Base-by-base conservation (phyloP, 345 rosid species). In the Brassica carinata region DNA sequence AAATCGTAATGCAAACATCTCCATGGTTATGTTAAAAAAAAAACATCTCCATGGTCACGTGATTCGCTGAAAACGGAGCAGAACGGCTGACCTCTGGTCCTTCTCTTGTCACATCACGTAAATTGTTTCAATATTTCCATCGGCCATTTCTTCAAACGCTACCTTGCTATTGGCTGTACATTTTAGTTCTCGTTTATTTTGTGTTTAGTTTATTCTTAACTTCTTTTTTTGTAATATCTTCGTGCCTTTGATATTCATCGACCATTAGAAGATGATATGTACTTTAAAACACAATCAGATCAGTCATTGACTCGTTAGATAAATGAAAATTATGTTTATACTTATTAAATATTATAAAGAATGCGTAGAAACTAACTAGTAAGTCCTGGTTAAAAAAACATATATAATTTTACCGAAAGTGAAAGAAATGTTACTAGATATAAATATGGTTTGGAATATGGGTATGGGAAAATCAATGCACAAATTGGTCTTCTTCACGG, bases 41-140 rank as follows among this genome's bases (percentile, higher is more conserved):
- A 27, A 27, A 18, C 61, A 38, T 67, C 10, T 67, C 2, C 55
- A 27, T n/a, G 19, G 11, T 69, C 61, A 26, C 73, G 73, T 69
- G 31, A 45, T 45, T 45, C 27, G 19, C 36, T 69, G 59, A 9
- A 33, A 34, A 2, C 7, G 36, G 59, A 9, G 19, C 36, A 45
- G 34, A 45, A 69, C 36, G 72, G 48, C 34, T 43, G 33, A 69
- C 13, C 36, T 69, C 45, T 43, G 53, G 29, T 48, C 36, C 38
- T 13, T 27, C 61, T 69, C 61, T 69, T 69, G 73, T 69, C 31
- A 27, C 38, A 69, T 45, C 73, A 69, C 73, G 73, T 69, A 61
- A 45, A 3, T 45, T 45, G 8, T 19, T 23, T 68, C 48, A 40
- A 13, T 43, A 68, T 43, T 43, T 68, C 34, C 27, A 10, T 18